Base-by-base conservation (phyloP, 2,329 filamentous ascomycete genomes). In the Cryphonectria japonica region DNA sequence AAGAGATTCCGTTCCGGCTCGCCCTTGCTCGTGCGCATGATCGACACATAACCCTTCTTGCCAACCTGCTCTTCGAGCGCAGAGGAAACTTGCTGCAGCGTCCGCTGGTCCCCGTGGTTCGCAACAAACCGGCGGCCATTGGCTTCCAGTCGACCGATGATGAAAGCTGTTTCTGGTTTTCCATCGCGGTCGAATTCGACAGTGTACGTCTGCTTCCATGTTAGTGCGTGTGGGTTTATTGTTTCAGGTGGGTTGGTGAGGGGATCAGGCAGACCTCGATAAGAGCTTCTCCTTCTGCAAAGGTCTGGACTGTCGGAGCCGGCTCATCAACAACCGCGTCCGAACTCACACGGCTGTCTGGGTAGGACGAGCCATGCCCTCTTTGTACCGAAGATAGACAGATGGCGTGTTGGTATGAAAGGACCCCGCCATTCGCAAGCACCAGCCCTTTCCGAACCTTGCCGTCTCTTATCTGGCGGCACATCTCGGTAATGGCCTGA, bases 381-480 rank as follows among this genome's bases (percentile, higher is more conserved):
- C 74, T 71, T 1, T 86, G 85, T 13, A 78, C 74, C 0, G 79
- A 83, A 0, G 88, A 90, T 1, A 92, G 79, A 63, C 88, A 85
- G 0, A 92, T 75, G 3, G 85, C 88, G 75, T 92, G 86, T 76
- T 92, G 88, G 76, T 92, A 90, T 0, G 88, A 90, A n/a, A 91
- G 73, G 41, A 88, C 83, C 0, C 90, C 90, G 0, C 90, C 90
- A 75, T 92, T 92, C 1, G 89, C 90, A 19, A 92, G 83, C 4
- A 92, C 81, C 0, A 92, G 78, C 1, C 88, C 90, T 19, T 82
- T 86, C 3, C 78, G 81, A 1, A 81, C 82, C 34, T 80, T 82
- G 0, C 82, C 81, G 11, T 77, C 76, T 13, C 89, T 82, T 3
- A 92, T 77, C 69, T 84, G 81, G 5, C 88, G 85, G 0, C 83